Percentiles rank a stretch among this genome's conserved stretches.
Evolutionary conservation across 805 yeast species (phyloP).

Genomic region (Nakazawaea ambrosiae): DNA sequence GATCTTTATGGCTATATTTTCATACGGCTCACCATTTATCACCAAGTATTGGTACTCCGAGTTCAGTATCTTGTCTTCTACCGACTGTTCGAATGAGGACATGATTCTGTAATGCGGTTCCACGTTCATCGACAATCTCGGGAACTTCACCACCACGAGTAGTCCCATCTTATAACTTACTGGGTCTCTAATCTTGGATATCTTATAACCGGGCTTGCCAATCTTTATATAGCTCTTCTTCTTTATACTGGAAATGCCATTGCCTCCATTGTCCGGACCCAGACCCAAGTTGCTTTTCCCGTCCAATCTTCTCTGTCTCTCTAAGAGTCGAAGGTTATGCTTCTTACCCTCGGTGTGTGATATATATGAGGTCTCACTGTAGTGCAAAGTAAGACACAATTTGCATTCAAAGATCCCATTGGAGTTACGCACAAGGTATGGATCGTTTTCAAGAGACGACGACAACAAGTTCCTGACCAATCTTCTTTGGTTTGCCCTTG

Average conservation of each 20-base stretch:
- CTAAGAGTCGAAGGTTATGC: constrained; percentile 68
- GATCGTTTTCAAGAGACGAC: constrained; percentile 53
- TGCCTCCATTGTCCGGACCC: constrained; percentile 12
- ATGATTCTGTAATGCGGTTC: constrained; percentile 67
- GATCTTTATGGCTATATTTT: constrained; percentile 67
- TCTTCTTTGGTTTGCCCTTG: constrained; percentile 60
- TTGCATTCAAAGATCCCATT: constrained; percentile 82
- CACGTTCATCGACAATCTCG: constrained; percentile 27
- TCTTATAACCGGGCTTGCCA: constrained; percentile 67
- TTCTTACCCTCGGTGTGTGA: constrained; percentile 81
- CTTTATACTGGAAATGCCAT: constrained; percentile 28
- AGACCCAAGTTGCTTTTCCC: constrained; percentile 8
- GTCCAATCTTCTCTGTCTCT: constrained; percentile 40
- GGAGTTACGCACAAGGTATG: constrained; percentile 79
- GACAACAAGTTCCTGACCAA: constrained; percentile 59
- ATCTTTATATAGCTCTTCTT: constrained; percentile 50
- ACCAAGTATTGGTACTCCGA: constrained; percentile 61
- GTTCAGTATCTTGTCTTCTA: constrained; percentile 35
- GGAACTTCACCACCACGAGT: constrained; percentile 51
- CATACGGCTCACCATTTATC: constrained; percentile 86
- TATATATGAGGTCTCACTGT: constrained; percentile 71
- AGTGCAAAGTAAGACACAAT: constrained; percentile 78
- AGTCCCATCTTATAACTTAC: constrained; percentile 55
- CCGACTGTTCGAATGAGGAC: constrained; percentile 64
- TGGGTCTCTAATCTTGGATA: constrained; percentile 63